Base-by-base conservation (phyloP, 345 rosid species). In the Gossypium longicalyx region DNA sequence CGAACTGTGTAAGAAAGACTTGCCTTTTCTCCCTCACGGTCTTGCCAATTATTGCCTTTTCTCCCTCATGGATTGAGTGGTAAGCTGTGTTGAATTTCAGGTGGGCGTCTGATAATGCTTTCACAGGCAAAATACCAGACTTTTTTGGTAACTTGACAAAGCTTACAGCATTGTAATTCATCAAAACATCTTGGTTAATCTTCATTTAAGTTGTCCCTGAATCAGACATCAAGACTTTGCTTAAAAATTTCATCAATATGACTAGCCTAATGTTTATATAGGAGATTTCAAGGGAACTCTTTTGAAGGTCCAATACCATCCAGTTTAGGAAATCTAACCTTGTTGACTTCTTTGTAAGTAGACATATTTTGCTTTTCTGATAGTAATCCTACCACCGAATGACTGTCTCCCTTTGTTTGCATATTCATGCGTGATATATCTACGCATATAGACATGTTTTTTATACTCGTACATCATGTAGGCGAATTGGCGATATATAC, bases 1-100 rank as follows among this genome's bases (percentile, higher is more conserved):
- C 76, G 74, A 82, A 83, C 79, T 54, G 73, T 91, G 93, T 91
- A 80, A 87, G 97, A 86, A 19, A 51, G 29, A 43, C 43, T 49
- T 51, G 45, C 45, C 23, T 25, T 34, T 53, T 61, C 13, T 61
- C 11, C 17, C 12, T 45, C 22, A 9, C 13, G 29, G 17, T 16
- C 54, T 53, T 8, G 56, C 22, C 25, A 71, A 45, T 67, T 7
- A 45, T 67, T 7, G 2, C 49, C 54, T 5, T 22, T 34, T 34
- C 41, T 34, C 41, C 1, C 41, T 1, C 7, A 34, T 34, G 1
- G 41, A 34, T 1, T 34, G 41, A 34, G 41, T 34, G 43, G 7
- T 43, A 3, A 62, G 57, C 70, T 51, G 62, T 51, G 41, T 67
- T 68, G 27, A 48, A 49, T 60, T 76, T 77, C 69, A 83, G 86